A percentile compares a stretch with the other conserved stretches of the same genome.
phyloP scores from a whole-genome alignment of 768 basidiomycete genomes.

The Infundibulicybe gibba region DNA sequence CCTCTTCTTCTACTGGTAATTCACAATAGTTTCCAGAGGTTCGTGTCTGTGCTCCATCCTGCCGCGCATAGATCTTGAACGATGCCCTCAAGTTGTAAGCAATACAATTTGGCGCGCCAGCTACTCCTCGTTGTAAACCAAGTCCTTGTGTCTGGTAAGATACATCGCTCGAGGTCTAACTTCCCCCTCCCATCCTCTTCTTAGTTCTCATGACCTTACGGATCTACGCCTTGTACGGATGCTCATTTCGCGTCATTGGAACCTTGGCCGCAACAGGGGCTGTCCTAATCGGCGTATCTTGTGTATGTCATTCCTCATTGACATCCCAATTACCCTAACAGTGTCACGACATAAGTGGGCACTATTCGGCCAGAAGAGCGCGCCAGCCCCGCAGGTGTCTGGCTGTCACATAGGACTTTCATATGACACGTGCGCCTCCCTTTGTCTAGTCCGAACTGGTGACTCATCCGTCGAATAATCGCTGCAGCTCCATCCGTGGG shows the following conservation, averaged over 20 bases:
- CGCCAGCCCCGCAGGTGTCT: conserved; percentile 12
- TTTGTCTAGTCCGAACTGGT: neutral
- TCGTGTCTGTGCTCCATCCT: neutral
- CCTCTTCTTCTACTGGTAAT: neutral
- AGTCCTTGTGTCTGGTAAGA: conserved; percentile 42
- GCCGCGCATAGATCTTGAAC: neutral
- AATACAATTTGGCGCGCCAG: conserved; percentile 36
- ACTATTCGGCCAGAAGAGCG: conserved; percentile 33
- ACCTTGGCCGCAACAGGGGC: conserved; percentile 28
- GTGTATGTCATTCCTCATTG: conserved; percentile 25
- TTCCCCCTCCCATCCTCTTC: neutral
- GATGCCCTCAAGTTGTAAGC: conserved; percentile 29
- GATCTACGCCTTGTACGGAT: conserved; percentile 46
- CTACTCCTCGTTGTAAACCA: conserved; percentile 38
- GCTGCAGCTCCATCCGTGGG: conserved; percentile 14
- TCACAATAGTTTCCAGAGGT: conserved; percentile 10
- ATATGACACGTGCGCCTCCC: conserved; percentile 22
- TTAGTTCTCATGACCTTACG: conserved; percentile 43
- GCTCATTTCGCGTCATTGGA: conserved; percentile 31
- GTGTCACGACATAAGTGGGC: conserved; percentile 33
- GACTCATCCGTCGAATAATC: too few relatives aligned
- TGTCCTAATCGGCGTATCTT: conserved; percentile 24
- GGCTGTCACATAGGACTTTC: conserved; percentile 34
- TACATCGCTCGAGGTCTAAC: neutral
- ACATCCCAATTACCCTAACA: neutral